These are phyloP conservation scores for Suillus fuscotomentosus DNA, from an alignment of 768 basidiomycete genomes.

Conservation along the genomic window DNA sequence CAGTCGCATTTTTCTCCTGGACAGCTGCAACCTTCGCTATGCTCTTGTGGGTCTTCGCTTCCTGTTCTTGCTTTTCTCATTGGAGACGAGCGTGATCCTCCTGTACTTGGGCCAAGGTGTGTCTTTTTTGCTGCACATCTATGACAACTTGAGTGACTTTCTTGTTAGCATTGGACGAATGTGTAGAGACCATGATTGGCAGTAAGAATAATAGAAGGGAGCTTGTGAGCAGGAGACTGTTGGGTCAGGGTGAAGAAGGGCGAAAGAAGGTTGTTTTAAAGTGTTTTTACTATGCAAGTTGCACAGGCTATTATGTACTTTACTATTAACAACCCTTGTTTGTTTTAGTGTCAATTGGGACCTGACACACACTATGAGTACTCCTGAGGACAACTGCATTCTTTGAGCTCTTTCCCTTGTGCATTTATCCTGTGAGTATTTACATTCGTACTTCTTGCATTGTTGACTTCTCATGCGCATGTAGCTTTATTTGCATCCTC, in stretches of 20 bases:
- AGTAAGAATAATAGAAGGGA: background rate
- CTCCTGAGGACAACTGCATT: no score
- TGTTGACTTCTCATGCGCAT: no score
- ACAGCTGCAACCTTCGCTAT: background rate
- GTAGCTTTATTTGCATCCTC: no score
- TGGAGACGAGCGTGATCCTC: background rate
- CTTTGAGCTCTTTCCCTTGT: no score
- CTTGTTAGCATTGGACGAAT: background rate
- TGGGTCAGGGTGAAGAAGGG: background rate
- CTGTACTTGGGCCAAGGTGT: background rate
- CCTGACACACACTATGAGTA: no score
- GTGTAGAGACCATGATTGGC: background rate
- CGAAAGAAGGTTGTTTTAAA: background rate
- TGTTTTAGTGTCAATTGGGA: no score
- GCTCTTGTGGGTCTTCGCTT: background rate
- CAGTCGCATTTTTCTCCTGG: background rate
- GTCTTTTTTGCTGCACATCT: background rate
- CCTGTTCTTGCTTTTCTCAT: background rate
- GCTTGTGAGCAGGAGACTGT: background rate
- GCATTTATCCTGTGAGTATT: no score
- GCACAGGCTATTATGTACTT: no score
- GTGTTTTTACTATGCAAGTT: no score
- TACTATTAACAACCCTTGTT: no score
- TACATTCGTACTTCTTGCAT: no score
- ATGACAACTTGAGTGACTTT: background rate